Evolutionary conservation across 257 asterid species (phyloP), one percentile per base, ranked within the genome.

Genomic region (Jaltomata sinuosa): DNA sequence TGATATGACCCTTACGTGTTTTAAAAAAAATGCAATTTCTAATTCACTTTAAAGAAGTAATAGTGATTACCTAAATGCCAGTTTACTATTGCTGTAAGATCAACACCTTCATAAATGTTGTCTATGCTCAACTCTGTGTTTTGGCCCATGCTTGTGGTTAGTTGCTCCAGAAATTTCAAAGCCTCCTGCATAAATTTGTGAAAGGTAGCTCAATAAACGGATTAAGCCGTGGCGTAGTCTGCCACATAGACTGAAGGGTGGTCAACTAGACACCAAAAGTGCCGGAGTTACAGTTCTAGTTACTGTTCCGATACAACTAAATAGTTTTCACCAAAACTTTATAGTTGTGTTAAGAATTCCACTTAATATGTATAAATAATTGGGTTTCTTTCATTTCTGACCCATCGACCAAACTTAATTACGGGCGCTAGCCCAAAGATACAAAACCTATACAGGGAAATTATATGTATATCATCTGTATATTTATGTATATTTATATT

Each of bases 51-150:
- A n/a, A n/a, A n/a, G 15, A 45, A 38, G 22, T 38, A n/a, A 40
- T 32, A 54, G 82, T 77, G 71, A 21, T 15, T 91, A 94, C 98
- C 97, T 49, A 94, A 87, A 86, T 94, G 97, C 98, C 97, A 93
- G 84, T 89, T 87, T 76, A 91, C 98, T 9, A 85, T 90, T 74
- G 89, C 91, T 12, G 91, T 90, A 38, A 83, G 53, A 79, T 89
- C 89, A 27, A 87, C 89, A 80, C 94, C 95, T 90, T 87, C 89
- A 29, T 91, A 91, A 85, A 89, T 85, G 62, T 87, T 86, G 32
- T 90, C 96, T 34, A 92, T 85, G 53, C 80, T 89, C 83, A 92
- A 93, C 86, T 93, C 89, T 88, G 89, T 89, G 79, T 95, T 89
- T 67, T 87, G 92, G 25, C 94, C 92, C 97, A 95, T 87, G 82